Conservation (phyloP, 2,329 filamentous ascomycete species). For the Claviceps sorghi region DNA sequence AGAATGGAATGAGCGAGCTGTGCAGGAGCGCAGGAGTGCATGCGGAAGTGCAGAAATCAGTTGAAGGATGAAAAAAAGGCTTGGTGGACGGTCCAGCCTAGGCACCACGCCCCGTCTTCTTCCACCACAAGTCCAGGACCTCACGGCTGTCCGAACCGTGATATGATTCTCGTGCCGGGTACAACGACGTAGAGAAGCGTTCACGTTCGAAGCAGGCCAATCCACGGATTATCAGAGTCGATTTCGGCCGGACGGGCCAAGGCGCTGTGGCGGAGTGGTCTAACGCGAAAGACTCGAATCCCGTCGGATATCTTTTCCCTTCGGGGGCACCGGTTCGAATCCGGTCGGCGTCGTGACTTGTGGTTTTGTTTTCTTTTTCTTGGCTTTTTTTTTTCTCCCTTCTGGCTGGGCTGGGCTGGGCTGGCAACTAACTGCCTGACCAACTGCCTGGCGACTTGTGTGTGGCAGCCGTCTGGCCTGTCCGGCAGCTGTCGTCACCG, state of each 20-base stretch:
- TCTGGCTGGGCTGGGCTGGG: not conserved
- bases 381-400: not conserved
- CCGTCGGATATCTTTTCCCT: conserved; percentile 12
- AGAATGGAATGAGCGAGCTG: too few relatives aligned
- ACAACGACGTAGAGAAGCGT: not conserved
- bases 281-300: conserved; percentile 20
- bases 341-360: conserved; percentile 16
- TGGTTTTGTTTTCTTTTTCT: not conserved
- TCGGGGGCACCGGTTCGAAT: conserved; percentile 21
- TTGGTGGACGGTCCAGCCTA: too few relatives aligned
- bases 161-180: too few relatives aligned
- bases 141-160: too few relatives aligned
- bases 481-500: not conserved
- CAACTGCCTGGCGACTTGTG: too few relatives aligned
- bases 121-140: too few relatives aligned
- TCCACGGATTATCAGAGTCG: not conserved
- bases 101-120: too few relatives aligned
- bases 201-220: not conserved
- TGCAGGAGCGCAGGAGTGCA: not conserved
- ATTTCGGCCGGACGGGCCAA: not conserved
- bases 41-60: too few relatives aligned
- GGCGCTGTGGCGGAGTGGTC: conserved; percentile 19
- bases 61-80: too few relatives aligned
- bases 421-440: too few relatives aligned
- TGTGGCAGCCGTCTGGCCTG: too few relatives aligned